Evolutionary conservation across 2,329 filamentous ascomycete species (phyloP), one percentile per base, ranked within the genome.

Genomic region (Hirsutella thompsonii): DNA sequence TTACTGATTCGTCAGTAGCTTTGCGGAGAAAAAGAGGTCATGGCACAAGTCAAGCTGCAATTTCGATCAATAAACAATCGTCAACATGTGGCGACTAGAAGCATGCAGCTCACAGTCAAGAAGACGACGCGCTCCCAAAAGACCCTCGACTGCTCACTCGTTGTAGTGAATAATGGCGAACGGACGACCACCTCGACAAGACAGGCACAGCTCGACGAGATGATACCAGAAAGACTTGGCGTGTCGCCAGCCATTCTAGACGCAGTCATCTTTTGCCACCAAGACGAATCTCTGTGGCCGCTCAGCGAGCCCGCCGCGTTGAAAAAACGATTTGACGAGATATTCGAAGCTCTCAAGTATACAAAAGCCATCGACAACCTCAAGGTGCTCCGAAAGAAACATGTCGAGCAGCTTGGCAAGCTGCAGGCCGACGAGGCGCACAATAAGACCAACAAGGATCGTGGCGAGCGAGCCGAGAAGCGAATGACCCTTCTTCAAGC

Each of bases 291-390:
- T 20, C 64, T 96, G 21, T 98, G 92, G 92, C 92, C 92, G 0
- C 80, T 98, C 72, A 93, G 87, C 55, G 86, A 94, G 53, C 87
- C 92, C 0, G 68, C 76, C 0, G 77, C 76, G 1, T 68, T 98
- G 39, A 98, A 98, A 63, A 93, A 93, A 60, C 83, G 81, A 40
- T 98, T 98, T 45, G 92, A 98, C 55, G 87, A 94, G 57, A 98
- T 98, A 10, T 98, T 98, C 50, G 92, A 96, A 62, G 92, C 92
- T 1, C 70, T 86, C 62, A 95, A 94, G 58, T 98, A 96, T 61
- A 94, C 89, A 28, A 95, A 94, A 55, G 92, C 89, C 16, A 94
- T 98, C 45, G 89, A 95, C 36, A 94, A 94, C 58, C 83, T 98
- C 57, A 95, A 94, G 56, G 59, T 79, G 9, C 69, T 96, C 38